These are phyloP conservation scores for Brassica hybrid DNA, from an alignment of 441 rosid species.

Conservation along the genomic window DNA sequence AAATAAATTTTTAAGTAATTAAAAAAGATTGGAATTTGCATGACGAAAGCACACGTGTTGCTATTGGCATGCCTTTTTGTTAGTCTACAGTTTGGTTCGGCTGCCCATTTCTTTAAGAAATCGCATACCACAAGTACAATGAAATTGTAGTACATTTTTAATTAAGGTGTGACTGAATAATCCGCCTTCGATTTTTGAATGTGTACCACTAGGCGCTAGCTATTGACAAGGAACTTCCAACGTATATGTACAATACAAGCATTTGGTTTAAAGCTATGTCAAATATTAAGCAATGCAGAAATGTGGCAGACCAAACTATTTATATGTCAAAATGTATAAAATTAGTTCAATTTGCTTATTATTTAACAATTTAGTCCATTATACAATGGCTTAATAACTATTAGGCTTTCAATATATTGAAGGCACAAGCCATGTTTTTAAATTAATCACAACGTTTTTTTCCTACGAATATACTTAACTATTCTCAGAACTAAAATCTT, in stretches of 20 bases:
- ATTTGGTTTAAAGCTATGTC: not conserved
- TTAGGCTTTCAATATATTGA: not conserved
- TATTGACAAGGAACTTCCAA: slow-evolving; percentile 1
- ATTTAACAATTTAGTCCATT: not conserved
- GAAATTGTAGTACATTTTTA: not conserved
- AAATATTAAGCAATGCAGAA: not conserved
- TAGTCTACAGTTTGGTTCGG: slow-evolving; percentile 33
- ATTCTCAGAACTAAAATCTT: not conserved
- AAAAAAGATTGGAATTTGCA: slow-evolving; percentile 18
- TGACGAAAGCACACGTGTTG: slow-evolving; percentile 37
- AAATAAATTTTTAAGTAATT: not conserved
- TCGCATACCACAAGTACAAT: slow-evolving; percentile 6
- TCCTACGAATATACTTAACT: not conserved
- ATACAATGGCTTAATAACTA: not conserved
- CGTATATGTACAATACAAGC: not conserved
- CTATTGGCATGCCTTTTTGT: slow-evolving; percentile 9
- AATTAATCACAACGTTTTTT: not conserved
- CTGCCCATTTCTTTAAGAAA: slow-evolving; percentile 25
- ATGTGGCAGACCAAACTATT: not conserved
- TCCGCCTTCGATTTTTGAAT: not conserved
- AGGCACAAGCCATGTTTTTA: not conserved
- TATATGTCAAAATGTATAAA: not conserved
- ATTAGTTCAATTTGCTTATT: not conserved
- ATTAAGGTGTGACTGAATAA: slow-evolving; percentile 9
- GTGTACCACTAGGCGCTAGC: not conserved